These are phyloP conservation scores for Melastoma malabathricum DNA, from an alignment of 345 rosid genomes.

Conservation along the genomic window DNA sequence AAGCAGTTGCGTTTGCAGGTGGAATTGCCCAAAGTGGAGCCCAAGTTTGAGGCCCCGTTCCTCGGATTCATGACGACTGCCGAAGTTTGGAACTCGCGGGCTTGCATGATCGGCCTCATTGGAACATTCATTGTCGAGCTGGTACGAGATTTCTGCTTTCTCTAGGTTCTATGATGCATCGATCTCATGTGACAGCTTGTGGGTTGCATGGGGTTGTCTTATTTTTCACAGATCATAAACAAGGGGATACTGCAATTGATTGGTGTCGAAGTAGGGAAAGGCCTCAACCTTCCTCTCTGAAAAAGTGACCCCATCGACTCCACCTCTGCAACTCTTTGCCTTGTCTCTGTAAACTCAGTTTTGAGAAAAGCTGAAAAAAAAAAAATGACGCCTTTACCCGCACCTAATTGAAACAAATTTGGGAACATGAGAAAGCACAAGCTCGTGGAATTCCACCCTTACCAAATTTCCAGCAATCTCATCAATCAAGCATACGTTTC, in stretches of 20 bases:
- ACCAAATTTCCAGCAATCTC: too few species aligned
- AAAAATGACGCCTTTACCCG: too few species aligned
- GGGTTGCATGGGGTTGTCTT: neutral
- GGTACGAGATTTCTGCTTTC: constrained; percentile 19
- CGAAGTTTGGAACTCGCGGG: constrained; percentile 86
- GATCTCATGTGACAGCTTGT: neutral
- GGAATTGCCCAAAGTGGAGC: constrained; percentile 59
- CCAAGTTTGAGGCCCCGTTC: constrained; percentile 51
- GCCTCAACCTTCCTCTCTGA: constrained; percentile 76
- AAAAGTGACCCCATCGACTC: neutral
- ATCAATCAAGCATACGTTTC: too few species aligned
- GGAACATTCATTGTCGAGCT: constrained; percentile 59
- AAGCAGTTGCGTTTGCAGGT: constrained; percentile 17
- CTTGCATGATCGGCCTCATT: constrained; percentile 79
- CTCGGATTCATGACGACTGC: constrained; percentile 72
- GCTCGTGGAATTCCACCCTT: too few species aligned
- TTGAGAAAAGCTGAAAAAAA: too few species aligned
- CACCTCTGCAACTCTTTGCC: neutral
- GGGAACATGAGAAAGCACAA: too few species aligned
- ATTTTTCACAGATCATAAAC: constrained; percentile 45
- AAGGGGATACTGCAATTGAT: constrained; percentile 59
- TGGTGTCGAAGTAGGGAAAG: constrained; percentile 78
- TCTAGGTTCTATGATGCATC: neutral
- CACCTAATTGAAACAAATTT: too few species aligned
- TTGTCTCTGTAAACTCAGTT: too few species aligned